Evolutionary conservation across 139 green algal species (phyloP), one percentile per base, ranked within the genome.

Genomic region (Zygnema cylindricum): DNA sequence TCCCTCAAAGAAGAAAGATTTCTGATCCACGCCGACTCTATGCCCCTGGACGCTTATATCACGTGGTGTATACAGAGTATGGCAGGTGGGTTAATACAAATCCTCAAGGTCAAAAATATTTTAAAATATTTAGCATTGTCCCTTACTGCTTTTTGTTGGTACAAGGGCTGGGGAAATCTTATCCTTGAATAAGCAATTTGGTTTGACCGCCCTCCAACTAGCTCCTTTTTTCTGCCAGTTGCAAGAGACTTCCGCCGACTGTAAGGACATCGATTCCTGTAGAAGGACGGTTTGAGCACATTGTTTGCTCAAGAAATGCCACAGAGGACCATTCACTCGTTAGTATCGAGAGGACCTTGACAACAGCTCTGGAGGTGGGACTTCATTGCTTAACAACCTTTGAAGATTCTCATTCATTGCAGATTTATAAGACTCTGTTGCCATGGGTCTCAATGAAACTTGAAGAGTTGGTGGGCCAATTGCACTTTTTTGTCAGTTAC

Each of bases 281-380:
- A 63, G 82, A 88, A 42, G 82, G 82, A 30, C 82, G 82, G 23
- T 88, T 88, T 85, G 82, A 88, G 82, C 71, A 85, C 1, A 38
- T 88, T n/a, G 82, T 88, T 32, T 43, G 43, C n/a, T 88, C 82
- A 33, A 22, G 82, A 30, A 84, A 42, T 3, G 57, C 82, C 63
- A 85, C n/a, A 3, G 33, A 39, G 43, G 57, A 88, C 42, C 82
- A 88, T 55, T 82, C 41, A 30, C 79, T 86, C 36, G 38, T 43
- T 25, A 42, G 16, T 16, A 11, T 79, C 7, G 71, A 79, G 43
- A 43, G 38, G 43, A 43, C 7, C 7, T 25, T 43, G 7, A 43
- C 36, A 11, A 11, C 3, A 43, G 71, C 71, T 7, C 11, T 79
- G 43, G 71, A 79, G 71, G 71, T 79, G 38, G 43, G 36, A n/a